phyloP scores from a whole-genome alignment of 495 filamentous ascomycete species.

The Tuber indicum region DNA sequence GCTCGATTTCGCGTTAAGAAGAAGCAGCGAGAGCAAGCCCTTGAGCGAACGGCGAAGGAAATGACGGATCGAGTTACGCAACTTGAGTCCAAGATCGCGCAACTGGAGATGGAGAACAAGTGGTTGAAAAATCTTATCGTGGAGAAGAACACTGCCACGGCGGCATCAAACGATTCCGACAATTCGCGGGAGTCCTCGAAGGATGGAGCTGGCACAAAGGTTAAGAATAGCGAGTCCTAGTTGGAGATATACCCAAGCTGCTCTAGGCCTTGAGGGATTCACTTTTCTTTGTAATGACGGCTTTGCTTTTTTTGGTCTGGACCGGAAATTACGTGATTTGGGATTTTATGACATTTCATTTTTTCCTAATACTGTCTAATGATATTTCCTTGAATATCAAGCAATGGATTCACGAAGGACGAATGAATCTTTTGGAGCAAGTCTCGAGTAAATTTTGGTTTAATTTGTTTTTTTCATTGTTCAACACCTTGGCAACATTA shows the following conservation, averaged over 20 bases:
- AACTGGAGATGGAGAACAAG: constrained; percentile 90
- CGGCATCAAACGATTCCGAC: constrained; percentile 7
- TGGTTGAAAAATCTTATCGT: constrained; percentile 92
- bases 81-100: constrained; percentile 74
- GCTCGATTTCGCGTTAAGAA: constrained; percentile 98
- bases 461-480: not conserved
- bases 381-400: not conserved
- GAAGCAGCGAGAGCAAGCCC: constrained; percentile 93
- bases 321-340: not conserved
- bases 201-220: constrained; percentile 16
- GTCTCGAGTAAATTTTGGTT: not conserved
- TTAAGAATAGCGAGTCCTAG: constrained; percentile 2
- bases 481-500: not conserved
- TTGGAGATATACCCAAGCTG: not conserved
- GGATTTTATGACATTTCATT: not conserved
- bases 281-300: not conserved
- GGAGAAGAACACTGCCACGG: constrained; percentile 71
- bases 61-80: constrained; percentile 73
- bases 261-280: not conserved
- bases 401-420: not conserved
- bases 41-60: constrained; percentile 85
- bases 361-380: not conserved
- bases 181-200: constrained; percentile 7
- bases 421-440: not conserved
- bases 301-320: constrained; percentile 5